A percentile compares a stretch with the other conserved stretches of the same genome.
These are phyloP conservation scores for Huntiella savannae DNA, from an alignment of 2,329 filamentous ascomycete species.

Conservation along the genomic window DNA sequence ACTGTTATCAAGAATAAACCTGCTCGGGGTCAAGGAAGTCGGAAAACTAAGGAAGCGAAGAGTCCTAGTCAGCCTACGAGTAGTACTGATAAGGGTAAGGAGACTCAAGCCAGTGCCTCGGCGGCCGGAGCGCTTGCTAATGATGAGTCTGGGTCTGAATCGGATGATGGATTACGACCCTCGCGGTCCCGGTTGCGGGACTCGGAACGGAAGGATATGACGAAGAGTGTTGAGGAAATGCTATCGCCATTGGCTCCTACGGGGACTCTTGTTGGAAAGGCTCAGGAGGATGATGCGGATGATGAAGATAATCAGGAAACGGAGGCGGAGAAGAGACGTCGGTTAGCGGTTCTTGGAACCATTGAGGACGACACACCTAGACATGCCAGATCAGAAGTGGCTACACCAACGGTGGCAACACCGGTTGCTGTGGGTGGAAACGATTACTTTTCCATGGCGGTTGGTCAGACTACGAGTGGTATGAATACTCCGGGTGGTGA, in stretches of 20 bases:
- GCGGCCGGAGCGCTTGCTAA: background rate
- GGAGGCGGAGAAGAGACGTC: conserved; percentile 51
- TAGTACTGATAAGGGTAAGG: background rate
- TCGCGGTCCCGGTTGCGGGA: background rate
- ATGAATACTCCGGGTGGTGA: conserved; percentile 27
- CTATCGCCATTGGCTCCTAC: background rate
- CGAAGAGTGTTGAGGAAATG: background rate
- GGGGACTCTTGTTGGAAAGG: background rate
- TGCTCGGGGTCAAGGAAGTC: background rate
- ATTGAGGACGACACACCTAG: conserved; percentile 17
- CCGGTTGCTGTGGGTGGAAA: background rate
- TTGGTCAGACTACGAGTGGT: conserved; percentile 23
- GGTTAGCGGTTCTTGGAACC: conserved; percentile 55
- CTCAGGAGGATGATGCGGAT: background rate
- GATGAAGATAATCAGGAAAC: conserved; percentile 52
- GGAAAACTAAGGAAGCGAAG: too few species aligned
- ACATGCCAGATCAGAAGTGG: conserved; percentile 10
- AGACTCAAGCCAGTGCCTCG: background rate
- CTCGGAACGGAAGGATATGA: background rate
- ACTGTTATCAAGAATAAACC: conserved; percentile 1
- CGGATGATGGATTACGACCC: conserved; percentile 1
- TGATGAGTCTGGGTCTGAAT: background rate
- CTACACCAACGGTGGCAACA: conserved; percentile 14
- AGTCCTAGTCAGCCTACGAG: too few species aligned
- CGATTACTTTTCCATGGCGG: background rate